Evolutionary conservation across 1,284 basidiomycete genomes (phyloP).

Genomic region (Trametes pubescens): DNA sequence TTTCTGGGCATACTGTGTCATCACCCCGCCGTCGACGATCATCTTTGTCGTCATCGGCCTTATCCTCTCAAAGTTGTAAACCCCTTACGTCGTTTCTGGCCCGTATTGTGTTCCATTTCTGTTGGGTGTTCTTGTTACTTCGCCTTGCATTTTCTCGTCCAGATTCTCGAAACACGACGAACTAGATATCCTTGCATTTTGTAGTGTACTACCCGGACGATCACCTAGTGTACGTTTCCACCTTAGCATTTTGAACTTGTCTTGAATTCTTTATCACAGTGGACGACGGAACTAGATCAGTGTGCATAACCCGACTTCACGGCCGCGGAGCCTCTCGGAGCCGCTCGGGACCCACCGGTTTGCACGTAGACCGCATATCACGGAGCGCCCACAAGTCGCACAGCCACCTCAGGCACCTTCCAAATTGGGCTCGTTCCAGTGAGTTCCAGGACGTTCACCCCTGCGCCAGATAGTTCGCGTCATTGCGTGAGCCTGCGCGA

Average conservation of each 20-base stretch:
- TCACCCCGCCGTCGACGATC: conserved; percentile 85
- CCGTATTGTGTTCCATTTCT: too few species aligned
- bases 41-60: conserved; percentile 80
- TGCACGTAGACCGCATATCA: neutral
- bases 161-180: neutral
- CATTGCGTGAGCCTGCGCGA: conserved; percentile 8
- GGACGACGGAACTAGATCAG: too few species aligned
- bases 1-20: conserved; percentile 84
- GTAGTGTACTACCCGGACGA: neutral
- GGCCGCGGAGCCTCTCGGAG: too few species aligned
- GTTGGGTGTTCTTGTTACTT: too few species aligned
- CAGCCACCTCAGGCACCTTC: conserved; percentile 25
- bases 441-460: conserved; percentile 20
- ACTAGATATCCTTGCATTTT: neutral
- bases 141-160: neutral
- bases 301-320: too few species aligned
- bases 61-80: conserved; percentile 57
- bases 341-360: too few species aligned
- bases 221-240: neutral
- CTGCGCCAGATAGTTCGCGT: conserved; percentile 9
- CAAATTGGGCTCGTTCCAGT: conserved; percentile 13
- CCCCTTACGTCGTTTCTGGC: too few species aligned
- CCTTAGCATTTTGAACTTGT: too few species aligned
- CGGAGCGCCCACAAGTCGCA: neutral
- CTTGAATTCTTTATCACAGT: too few species aligned